phyloP scores from a whole-genome alignment of 2,329 filamentous ascomycete genomes.

The Fusarium pseudocircinatum region DNA sequence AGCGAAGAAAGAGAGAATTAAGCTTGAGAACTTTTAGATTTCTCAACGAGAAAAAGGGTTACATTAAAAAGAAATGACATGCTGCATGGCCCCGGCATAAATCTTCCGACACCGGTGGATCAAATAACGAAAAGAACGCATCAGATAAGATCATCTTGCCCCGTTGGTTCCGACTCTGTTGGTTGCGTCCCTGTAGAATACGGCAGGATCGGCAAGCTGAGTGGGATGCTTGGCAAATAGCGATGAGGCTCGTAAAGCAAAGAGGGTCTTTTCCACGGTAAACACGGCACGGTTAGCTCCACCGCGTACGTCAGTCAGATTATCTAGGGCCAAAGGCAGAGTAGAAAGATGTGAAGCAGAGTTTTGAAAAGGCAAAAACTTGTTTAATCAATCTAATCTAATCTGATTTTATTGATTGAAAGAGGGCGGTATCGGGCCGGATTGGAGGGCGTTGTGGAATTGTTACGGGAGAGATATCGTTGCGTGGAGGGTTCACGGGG shows the following conservation, averaged over 20 bases:
- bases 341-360: background rate
- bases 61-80: background rate
- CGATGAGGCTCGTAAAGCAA: background rate
- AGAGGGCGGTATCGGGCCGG: background rate
- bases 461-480: background rate
- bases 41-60: background rate
- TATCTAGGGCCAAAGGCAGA: background rate
- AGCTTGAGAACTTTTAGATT: background rate
- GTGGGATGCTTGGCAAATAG: constrained; percentile 12
- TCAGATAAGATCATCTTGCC: constrained; percentile 36
- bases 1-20: background rate
- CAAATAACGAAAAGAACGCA: constrained; percentile 23
- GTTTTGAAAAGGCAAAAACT: background rate
- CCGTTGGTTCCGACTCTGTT: constrained; percentile 13
- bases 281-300: constrained; percentile 13
- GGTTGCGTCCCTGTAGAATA: background rate
- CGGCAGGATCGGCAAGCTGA: constrained; percentile 31
- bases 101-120: constrained; percentile 4
- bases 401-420: constrained; percentile 22
- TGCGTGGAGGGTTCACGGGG: background rate
- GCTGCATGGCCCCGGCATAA: background rate
- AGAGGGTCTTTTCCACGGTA: constrained; percentile 10
- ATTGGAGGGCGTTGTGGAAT: background rate
- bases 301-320: constrained; percentile 13
- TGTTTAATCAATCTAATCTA: constrained; percentile 32